A percentile compares a stretch with the other conserved stretches of the same genome.
These are phyloP conservation scores for Laburnicola sp. DNA, from an alignment of 2,329 filamentous ascomycete genomes.

Conservation along the genomic window DNA sequence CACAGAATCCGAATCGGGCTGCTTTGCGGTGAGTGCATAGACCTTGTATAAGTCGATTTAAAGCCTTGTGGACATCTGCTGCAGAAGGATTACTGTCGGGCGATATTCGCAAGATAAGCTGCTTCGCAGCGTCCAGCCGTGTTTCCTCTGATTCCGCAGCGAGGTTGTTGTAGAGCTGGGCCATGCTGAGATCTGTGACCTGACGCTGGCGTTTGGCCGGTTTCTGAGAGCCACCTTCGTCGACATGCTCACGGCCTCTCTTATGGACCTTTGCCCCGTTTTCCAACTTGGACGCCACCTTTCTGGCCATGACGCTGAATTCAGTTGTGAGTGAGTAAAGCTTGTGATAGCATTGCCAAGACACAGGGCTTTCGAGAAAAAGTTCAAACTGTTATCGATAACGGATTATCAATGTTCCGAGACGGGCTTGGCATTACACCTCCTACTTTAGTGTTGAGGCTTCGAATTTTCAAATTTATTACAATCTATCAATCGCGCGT, in stretches of 20 bases:
- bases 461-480: too few relatives aligned
- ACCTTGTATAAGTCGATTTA: constrained; percentile 71
- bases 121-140: constrained; percentile 51
- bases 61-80: constrained; percentile 45
- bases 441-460: too few relatives aligned
- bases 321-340: background rate
- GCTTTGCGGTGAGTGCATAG: constrained; percentile 89
- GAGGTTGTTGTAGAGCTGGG: constrained; percentile 52
- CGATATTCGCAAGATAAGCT: constrained; percentile 49
- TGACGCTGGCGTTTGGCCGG: constrained; percentile 40
- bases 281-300: background rate
- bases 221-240: constrained; percentile 20
- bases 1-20: constrained; percentile 83
- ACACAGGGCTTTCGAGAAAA: background rate
- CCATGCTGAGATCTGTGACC: constrained; percentile 48
- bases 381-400: background rate
- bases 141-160: constrained; percentile 51
- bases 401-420: background rate
- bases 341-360: too few relatives aligned
- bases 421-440: too few relatives aligned
- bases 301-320: background rate
- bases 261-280: constrained; percentile 20
- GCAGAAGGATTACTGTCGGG: constrained; percentile 42
- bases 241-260: constrained; percentile 29
- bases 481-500: too few relatives aligned